Evolutionary conservation across 176 grass and related monocot genomes (phyloP).

Genomic region (Triticum turgidum): DNA sequence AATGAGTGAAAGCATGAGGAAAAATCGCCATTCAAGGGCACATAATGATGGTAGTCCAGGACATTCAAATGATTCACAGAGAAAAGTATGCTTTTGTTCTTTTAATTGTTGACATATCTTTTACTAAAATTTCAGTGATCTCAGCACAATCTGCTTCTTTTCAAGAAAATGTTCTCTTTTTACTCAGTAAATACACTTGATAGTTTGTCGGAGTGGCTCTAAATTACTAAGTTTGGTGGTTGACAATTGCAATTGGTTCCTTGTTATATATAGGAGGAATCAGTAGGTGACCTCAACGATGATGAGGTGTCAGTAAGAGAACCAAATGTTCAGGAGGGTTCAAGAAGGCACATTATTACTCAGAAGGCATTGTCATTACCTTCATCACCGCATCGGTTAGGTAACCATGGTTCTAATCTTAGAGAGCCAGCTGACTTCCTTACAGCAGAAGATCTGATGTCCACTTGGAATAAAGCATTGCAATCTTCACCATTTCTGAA

Average conservation of each 20-base stretch:
- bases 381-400: conserved; percentile 83
- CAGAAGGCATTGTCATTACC: conserved; percentile 91
- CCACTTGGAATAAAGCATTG: conserved; percentile 83
- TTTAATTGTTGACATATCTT: neutral
- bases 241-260: conserved; percentile 14
- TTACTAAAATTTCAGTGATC: conserved; percentile 12
- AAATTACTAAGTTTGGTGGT: conserved; percentile 23
- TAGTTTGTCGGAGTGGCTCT: neutral
- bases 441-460: conserved; percentile 63
- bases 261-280: conserved; percentile 60
- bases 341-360: conserved; percentile 57
- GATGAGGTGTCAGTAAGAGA: conserved; percentile 44
- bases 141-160: neutral
- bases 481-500: conserved; percentile 79
- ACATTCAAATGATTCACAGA: conserved; percentile 49
- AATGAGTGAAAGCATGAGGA: conserved; percentile 89
- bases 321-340: conserved; percentile 41
- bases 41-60: conserved; percentile 58
- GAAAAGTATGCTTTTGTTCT: conserved; percentile 45
- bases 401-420: conserved; percentile 48
- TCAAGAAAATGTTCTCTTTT: neutral
- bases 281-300: conserved; percentile 34
- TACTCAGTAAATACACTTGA: conserved; percentile 9
- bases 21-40: conserved; percentile 55
- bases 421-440: conserved; percentile 58